phyloP scores from a whole-genome alignment of 257 asterid species.

The Forsythia suspensa region DNA sequence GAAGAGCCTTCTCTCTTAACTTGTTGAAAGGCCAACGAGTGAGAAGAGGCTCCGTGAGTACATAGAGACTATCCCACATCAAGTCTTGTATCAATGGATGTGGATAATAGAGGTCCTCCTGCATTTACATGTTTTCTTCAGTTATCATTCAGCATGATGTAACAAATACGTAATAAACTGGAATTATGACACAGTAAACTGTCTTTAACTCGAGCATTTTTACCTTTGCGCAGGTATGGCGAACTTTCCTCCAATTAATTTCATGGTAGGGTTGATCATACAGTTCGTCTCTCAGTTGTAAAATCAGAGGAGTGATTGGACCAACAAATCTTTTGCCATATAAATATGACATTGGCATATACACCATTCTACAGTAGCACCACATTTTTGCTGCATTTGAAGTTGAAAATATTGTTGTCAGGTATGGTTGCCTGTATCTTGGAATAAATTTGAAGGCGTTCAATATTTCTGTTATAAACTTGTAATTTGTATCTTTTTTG shows the following conservation, averaged over 20 bases:
- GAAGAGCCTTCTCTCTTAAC: conserved; percentile 35
- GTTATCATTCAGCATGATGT: not conserved
- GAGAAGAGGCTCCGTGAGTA: conserved; percentile 27
- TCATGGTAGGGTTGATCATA: conserved; percentile 29
- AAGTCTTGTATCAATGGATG: conserved; percentile 34
- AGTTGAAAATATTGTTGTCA: not conserved
- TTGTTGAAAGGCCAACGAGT: conserved; percentile 40
- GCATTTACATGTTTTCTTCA: not conserved
- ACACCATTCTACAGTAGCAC: conserved; percentile 37
- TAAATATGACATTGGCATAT: conserved; percentile 45
- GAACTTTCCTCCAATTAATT: conserved; percentile 30
- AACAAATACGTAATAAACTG: not conserved
- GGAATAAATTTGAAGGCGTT: not conserved
- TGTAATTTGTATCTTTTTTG: not conserved
- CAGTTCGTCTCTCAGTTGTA: conserved; percentile 31
- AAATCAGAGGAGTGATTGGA: conserved; percentile 29
- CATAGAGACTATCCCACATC: conserved; percentile 32
- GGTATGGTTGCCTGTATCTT: not conserved
- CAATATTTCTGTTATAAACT: not conserved
- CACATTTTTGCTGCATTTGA: conserved; percentile 34
- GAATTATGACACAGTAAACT: not conserved
- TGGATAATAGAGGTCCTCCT: conserved; percentile 39
- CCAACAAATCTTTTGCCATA: conserved; percentile 42
- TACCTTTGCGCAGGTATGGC: conserved; percentile 41
- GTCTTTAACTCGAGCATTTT: not conserved